Evolutionary conservation across 805 yeast species (phyloP).

Genomic region (Yarrowia divulgata): DNA sequence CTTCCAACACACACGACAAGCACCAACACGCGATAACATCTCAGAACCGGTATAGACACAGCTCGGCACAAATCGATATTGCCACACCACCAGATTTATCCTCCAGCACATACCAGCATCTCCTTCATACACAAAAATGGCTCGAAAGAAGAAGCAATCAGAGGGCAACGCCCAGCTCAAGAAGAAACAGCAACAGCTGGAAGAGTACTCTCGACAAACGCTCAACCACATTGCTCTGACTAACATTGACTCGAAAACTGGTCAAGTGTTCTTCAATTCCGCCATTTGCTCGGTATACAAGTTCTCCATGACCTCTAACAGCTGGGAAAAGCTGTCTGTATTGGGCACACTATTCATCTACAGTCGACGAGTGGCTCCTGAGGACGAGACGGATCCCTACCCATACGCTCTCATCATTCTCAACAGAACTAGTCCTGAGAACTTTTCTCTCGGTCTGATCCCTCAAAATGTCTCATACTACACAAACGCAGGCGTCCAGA

Average conservation of each 20-base stretch:
- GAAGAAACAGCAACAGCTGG: conserved; percentile 34
- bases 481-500: conserved; percentile 7
- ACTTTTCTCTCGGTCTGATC: conserved; percentile 51
- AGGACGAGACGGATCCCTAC: conserved; percentile 43
- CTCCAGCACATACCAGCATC: neutral
- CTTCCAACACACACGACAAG: neutral
- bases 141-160: conserved; percentile 33
- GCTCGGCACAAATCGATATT: neutral
- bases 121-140: conserved; percentile 3
- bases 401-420: conserved; percentile 53
- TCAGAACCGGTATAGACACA: neutral
- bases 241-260: conserved; percentile 51
- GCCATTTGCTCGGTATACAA: conserved; percentile 54
- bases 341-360: conserved; percentile 54
- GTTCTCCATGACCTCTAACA: conserved; percentile 48
- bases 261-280: conserved; percentile 51
- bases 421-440: conserved; percentile 49
- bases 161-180: conserved; percentile 30
- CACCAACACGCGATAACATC: neutral
- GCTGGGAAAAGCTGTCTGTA: conserved; percentile 52
- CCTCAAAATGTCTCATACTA: conserved; percentile 45
- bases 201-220: conserved; percentile 41
- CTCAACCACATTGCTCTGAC: conserved; percentile 50
- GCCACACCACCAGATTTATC: neutral
- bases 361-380: conserved; percentile 45